A percentile compares a stretch with the other conserved stretches of the same genome.
phyloP scores from a whole-genome alignment of 1,284 basidiomycete species.

The Gomphus bonarii region DNA sequence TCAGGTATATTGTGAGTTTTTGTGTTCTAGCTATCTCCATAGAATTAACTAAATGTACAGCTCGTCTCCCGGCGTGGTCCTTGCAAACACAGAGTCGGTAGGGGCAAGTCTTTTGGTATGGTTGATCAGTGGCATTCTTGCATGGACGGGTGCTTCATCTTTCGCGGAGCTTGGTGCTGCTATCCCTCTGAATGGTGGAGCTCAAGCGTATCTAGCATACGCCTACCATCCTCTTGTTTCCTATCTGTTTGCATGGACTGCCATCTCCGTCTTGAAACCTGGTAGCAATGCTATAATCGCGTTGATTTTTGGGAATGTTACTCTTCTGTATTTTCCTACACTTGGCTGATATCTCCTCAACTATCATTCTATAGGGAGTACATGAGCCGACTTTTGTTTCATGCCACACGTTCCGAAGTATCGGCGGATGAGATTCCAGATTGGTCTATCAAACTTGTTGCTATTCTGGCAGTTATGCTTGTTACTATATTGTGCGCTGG shows the following conservation, averaged over 20 bases:
- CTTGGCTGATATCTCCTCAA: slow-evolving; percentile 22
- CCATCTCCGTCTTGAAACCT: slow-evolving; percentile 82
- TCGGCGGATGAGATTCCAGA: slow-evolving; percentile 74
- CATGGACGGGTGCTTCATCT: slow-evolving; percentile 90
- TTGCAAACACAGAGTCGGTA: slow-evolving; percentile 77
- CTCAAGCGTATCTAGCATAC: slow-evolving; percentile 86
- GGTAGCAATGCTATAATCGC: slow-evolving; percentile 46
- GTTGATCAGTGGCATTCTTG: slow-evolving; percentile 70
- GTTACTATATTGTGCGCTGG: slow-evolving; percentile 74
- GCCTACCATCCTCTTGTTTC: slow-evolving; percentile 81
- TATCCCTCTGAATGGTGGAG: slow-evolving; percentile 82
- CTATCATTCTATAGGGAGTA: slow-evolving; percentile 74
- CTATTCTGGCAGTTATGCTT: slow-evolving; percentile 57
- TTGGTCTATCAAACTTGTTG: slow-evolving; percentile 91
- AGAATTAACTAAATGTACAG: slow-evolving; percentile 25
- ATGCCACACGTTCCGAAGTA: slow-evolving; percentile 47
- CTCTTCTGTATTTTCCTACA: neutral
- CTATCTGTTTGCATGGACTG: slow-evolving; percentile 84
- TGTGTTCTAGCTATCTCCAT: neutral
- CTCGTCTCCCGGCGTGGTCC: slow-evolving; percentile 85
- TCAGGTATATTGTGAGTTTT: slow-evolving; percentile 79
- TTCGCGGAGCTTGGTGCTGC: slow-evolving; percentile 81
- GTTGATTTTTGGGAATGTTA: slow-evolving; percentile 40
- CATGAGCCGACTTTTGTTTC: slow-evolving; percentile 70
- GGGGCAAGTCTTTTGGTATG: slow-evolving; percentile 79